phyloP scores from a whole-genome alignment of 2,329 filamentous ascomycete genomes.

The Apiospora marii region DNA sequence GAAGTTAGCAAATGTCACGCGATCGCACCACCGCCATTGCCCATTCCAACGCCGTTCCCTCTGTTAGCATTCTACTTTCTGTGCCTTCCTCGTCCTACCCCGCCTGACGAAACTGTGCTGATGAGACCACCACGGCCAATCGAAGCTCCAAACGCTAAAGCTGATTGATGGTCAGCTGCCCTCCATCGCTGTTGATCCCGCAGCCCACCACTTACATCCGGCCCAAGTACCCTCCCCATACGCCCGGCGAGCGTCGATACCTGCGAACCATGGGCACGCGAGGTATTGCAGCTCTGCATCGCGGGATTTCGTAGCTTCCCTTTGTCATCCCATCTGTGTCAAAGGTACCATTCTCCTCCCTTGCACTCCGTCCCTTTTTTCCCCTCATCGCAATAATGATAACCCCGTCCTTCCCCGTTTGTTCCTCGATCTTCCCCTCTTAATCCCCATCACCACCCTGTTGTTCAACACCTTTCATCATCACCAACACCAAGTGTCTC shows the following conservation, averaged over 20 bases:
- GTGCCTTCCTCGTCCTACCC: conserved; percentile 2
- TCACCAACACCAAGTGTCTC: conserved; percentile 6
- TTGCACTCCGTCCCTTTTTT: conserved; percentile 14
- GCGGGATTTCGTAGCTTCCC: conserved; percentile 19
- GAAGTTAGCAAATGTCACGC: conserved; percentile 12
- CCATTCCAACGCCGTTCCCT: neutral
- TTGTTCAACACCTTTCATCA: conserved; percentile 20
- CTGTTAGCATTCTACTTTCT: neutral
- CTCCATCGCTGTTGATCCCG: conserved; percentile 6
- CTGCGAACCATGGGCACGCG: neutral
- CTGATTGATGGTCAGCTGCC: conserved; percentile 19
- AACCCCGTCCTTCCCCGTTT: conserved; percentile 23
- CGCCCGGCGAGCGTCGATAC: neutral
- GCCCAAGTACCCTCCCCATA: conserved; percentile 8
- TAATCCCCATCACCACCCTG: conserved; percentile 16
- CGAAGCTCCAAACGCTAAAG: conserved; percentile 19
- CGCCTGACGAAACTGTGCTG: conserved; percentile 11
- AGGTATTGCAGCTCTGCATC: conserved; percentile 12
- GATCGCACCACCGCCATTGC: conserved; percentile 15
- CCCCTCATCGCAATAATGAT: conserved; percentile 26
- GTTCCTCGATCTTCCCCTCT: conserved; percentile 20
- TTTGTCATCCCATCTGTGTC: conserved; percentile 15
- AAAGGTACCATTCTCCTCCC: conserved; percentile 19
- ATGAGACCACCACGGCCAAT: conserved; percentile 7
- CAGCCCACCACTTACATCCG: conserved; percentile 7